phyloP scores from a whole-genome alignment of 2,329 filamentous ascomycete species.

The Diplocarpon rosae region DNA sequence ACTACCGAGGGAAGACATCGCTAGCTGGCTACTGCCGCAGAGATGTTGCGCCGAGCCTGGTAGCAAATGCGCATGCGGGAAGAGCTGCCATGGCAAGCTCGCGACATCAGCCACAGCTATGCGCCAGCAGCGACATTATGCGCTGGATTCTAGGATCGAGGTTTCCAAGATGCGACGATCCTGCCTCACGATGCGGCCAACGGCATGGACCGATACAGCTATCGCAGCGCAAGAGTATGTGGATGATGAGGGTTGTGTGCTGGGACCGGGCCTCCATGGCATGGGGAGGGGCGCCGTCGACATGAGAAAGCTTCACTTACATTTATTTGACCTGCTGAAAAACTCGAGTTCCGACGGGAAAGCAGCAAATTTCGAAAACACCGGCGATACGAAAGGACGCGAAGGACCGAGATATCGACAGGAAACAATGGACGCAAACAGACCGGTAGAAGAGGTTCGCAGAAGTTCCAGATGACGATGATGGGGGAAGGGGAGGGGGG shows the following conservation, averaged over 20 bases:
- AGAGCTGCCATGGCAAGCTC: constrained; percentile 11
- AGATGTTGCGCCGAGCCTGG: constrained; percentile 21
- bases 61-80: constrained; percentile 19
- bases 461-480: constrained; percentile 16
- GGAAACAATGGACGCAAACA: constrained; percentile 27
- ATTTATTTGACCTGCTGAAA: constrained; percentile 21
- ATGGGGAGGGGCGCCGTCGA: constrained; percentile 19
- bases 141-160: constrained; percentile 11
- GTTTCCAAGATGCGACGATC: constrained; percentile 15
- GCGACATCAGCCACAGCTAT: constrained; percentile 16
- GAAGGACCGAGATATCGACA: constrained; percentile 27
- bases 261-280: constrained; percentile 20
- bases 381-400: constrained; percentile 28
- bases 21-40: constrained; percentile 7
- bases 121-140: constrained; percentile 21
- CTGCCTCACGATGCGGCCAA: constrained; percentile 4
- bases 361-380: constrained; percentile 28
- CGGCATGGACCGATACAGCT: constrained; percentile 5
- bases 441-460: constrained; percentile 18
- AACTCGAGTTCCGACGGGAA: constrained; percentile 22
- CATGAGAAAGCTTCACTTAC: constrained; percentile 24
- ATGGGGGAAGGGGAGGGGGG: constrained; percentile 5
- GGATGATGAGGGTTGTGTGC: constrained; percentile 16
- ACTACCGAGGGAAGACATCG: constrained; percentile 2
- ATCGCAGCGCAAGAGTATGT: constrained; percentile 1